Evolutionary conservation across 2,329 filamentous ascomycete genomes (phyloP), one percentile per base, ranked within the genome.

Genomic region (Cytospora leucostoma): DNA sequence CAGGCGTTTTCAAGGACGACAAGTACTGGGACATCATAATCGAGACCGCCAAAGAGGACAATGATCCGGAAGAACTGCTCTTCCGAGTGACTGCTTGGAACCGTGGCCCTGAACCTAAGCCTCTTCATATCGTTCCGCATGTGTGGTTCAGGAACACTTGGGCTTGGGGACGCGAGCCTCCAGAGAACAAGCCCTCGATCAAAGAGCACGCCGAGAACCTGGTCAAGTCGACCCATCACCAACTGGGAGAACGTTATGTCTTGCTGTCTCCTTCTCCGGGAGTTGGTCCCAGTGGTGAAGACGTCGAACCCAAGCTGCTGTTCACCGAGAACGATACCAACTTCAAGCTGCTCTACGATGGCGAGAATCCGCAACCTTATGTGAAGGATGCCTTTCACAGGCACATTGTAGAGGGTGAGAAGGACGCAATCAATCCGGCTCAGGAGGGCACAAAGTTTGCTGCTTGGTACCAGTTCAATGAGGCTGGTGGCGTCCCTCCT

Each of bases 251-350:
- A 47, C 86, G 93, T 65, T 96, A 91, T 75, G 83, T 95, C 65
- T 84, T 93, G 65, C 84, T 96, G 65, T 96, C 94, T 1, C 94
- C 95, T 0, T 98, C 94, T 10, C 95, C 94, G 0, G 92, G 93
- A 58, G 87, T 91, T 62, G 92, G 91, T 11, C 80, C 85, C 12
- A 90, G 87, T 67, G 89, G 91, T 38, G 84, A 93, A 38, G 94
- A 98, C 76, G 88, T 98, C 49, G 82, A 93, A 72, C 95, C 95
- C 2, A 80, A 92, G 71, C 80, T 97, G 70, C 81, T 98, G 63
- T 98, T 96, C 77, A 98, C 94, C 1, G 94, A 97, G 70, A 98
- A 98, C 72, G 93, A 98, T 71, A 96, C 91, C 70, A 98, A 98
- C 74, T 89, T 87, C 74, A 82, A 93, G 67, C 77, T 80, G 13